Evolutionary conservation across 225 moss, liverwort and hornwort species (phyloP).

Genomic region (Straminergon stramineum): DNA sequence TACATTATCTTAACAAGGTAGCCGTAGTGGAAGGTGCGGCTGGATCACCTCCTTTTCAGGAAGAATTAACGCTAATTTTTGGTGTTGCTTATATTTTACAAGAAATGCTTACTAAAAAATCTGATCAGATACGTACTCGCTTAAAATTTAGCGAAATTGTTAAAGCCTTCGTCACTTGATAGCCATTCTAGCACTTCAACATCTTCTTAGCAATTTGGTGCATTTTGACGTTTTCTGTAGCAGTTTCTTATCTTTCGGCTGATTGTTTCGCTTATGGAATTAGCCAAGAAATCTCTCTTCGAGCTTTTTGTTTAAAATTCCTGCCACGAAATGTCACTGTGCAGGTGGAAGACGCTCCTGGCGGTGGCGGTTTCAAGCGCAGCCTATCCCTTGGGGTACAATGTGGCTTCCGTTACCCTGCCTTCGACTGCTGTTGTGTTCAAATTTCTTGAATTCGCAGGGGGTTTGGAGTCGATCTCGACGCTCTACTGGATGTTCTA

Average conservation of each 20-base stretch:
- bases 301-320: not conserved
- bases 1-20: not conserved
- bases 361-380: constrained; percentile 14
- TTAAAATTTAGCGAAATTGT: not conserved
- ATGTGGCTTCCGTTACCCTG: not conserved
- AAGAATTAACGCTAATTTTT: not conserved
- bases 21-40: not conserved
- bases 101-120: not conserved
- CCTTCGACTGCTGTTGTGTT: not conserved
- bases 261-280: not conserved
- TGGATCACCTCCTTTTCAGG: not conserved
- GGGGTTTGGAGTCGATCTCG: not conserved
- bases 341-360: constrained; percentile 11
- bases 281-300: not conserved
- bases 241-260: not conserved
- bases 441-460: constrained; percentile 2
- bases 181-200: not conserved
- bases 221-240: not conserved
- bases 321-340: not conserved
- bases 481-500: constrained; percentile 17
- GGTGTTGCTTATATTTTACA: not conserved
- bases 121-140: too few species aligned
- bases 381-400: constrained; percentile 23
- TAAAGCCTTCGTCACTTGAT: not conserved
- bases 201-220: not conserved